A percentile compares a stretch with the other conserved stretches of the same genome.
Conservation (phyloP, 345 rosid genomes). For the Citrus cavaleriei region DNA sequence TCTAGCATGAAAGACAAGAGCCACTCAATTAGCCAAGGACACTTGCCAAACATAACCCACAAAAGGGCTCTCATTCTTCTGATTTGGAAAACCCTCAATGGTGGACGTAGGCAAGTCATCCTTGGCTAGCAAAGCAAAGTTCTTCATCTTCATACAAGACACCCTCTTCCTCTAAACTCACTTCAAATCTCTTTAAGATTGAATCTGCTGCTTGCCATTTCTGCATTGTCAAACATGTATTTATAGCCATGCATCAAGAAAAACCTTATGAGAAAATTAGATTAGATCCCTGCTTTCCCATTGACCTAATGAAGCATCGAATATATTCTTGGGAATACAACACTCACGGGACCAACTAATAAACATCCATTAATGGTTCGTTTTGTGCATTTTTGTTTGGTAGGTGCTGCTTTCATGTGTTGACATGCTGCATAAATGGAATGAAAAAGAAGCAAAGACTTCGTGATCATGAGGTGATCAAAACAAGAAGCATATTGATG, state of each 20-base stretch:
- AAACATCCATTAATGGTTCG: background rate
- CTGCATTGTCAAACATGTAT: constrained; percentile 3
- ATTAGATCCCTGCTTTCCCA: background rate
- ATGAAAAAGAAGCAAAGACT: background rate
- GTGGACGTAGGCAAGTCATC: constrained; percentile 51
- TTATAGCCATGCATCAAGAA: constrained; percentile 17
- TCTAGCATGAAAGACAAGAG: constrained; percentile 36
- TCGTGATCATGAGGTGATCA: background rate
- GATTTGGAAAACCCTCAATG: background rate
- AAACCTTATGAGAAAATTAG: background rate
- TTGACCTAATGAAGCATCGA: background rate
- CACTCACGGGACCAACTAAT: background rate
- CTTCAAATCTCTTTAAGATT: background rate
- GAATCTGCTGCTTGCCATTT: background rate
- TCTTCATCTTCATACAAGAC: constrained; percentile 47
- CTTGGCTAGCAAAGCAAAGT: constrained; percentile 46
- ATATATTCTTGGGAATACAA: constrained; percentile 13
- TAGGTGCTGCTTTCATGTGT: constrained; percentile 6
- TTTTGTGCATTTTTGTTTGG: too few species aligned
- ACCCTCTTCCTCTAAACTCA: constrained; percentile 20
- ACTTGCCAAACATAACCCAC: constrained; percentile 24
- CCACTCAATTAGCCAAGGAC: constrained; percentile 33
- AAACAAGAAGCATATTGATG: background rate
- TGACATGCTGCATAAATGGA: background rate
- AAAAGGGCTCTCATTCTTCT: background rate